Evolutionary conservation across 2,329 filamentous ascomycete species (phyloP), one percentile per base, ranked within the genome.

Genomic region (Cryphonectria naterciae): DNA sequence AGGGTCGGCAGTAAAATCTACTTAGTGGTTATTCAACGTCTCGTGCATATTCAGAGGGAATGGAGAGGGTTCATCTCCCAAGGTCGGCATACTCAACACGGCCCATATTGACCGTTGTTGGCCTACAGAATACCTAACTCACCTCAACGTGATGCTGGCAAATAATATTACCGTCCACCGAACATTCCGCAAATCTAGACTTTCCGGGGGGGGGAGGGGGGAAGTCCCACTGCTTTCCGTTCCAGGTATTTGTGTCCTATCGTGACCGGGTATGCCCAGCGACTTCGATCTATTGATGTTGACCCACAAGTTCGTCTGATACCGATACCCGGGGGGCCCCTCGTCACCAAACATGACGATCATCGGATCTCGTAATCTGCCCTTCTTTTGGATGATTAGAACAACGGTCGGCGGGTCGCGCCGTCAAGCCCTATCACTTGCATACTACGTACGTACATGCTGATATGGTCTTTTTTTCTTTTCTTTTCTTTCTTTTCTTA

Each of bases 271-370:
- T 15, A 13, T 28, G 10, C 19, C 61, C 25, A 41, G 61, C n/a
- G 4, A 43, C 37, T 28, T 25, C 19, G 28, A 25, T 64, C n/a
- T 41, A 15, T 25, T 13, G 3, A 19, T 15, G 43, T 35, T 7
- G 62, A 52, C 62, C 62, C 62, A 65, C 62, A 65, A 19, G 43
- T 65, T 65, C 62, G 62, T 65, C 62, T 65, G 62, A 65, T 65
- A 35, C 22, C 54, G 54, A 58, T 58, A 19, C 28, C 25, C 28
- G 25, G 28, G 25, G 11, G 4, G 10, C 1, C n/a, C 46, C 46
- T 49, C 19, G 25, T 56, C 52, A 4, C 8, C n/a, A 6, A 8
- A 22, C 46, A n/a, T 49, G n/a, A 28, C n/a, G n/a, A 56, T 56
- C 25, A 56, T 28, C 54, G 54, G 25, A 35, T 58, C 54, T 35